Base-by-base conservation (phyloP, 768 basidiomycete species). In the Xerocomus brunneocitrinus region DNA sequence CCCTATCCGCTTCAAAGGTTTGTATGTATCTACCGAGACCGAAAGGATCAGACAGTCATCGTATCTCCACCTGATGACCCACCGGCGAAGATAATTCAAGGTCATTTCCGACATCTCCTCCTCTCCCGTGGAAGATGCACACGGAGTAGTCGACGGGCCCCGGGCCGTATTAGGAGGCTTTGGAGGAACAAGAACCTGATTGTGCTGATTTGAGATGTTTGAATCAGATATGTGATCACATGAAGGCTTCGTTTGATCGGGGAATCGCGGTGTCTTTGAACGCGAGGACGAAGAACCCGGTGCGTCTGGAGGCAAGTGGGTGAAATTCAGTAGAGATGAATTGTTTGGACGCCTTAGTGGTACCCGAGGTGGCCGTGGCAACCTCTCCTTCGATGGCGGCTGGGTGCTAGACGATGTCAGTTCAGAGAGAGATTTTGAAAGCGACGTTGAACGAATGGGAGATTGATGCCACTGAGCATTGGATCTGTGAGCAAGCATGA, bases 1-100 rank as follows among this genome's bases (percentile, higher is more conserved):
- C 61, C 34, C 68, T 68, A 45, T 72, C 68, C 16, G 42, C 34
- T 49, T 70, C 68, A 47, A 69, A 70, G 4, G 56, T 69, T 53
- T 69, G 66, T 25, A 70, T 27, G 24, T 69, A 70, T 50, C 68
- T 71, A 46, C 39, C 40, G 45, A 52, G 22, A 49, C 28, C 43
- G 38, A 10, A 47, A 38, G 8, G 31, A 41, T 64, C 49, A 56
- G 49, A 43, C 24, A 12, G 38, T 28, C 13, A 22, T 24, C n/a
- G 24, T 7, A 32, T 49, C 19, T 27, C 13, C 28, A 43, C 16
- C 39, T 32, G 49, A 30, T 38, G 45, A 46, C 67, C 43, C 58
- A 71, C 68, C 62, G 62, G 44, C 53, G 54, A 60, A 71, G 59
- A 60, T 62, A 71, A 46, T 55, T 28, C 48, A 67, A 40, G 22